phyloP scores from a whole-genome alignment of 257 asterid species.

The Solanum habrochaites region DNA sequence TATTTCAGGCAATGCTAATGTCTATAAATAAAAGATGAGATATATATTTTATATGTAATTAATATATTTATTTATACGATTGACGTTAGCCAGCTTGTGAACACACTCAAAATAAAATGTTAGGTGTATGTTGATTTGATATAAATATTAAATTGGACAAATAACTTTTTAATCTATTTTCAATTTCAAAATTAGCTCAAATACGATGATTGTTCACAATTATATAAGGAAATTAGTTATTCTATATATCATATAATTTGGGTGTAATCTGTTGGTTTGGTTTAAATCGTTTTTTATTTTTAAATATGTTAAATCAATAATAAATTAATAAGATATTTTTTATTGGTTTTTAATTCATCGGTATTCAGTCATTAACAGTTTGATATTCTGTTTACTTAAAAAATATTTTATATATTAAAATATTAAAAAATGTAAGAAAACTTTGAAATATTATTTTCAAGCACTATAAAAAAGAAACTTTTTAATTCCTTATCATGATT shows the following conservation, averaged over 20 bases:
- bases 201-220: neutral
- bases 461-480: too few relatives aligned
- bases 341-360: rapidly evolving
- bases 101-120: neutral
- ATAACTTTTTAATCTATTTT: neutral
- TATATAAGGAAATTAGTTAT: too few relatives aligned
- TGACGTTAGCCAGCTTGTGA: neutral
- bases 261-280: rapidly evolving
- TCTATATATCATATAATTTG: neutral
- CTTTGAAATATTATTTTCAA: too few relatives aligned
- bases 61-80: neutral
- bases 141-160: neutral
- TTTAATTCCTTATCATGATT: neutral
- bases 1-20: neutral
- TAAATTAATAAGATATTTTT: too few relatives aligned
- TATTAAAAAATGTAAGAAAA: too few relatives aligned
- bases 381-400: too few relatives aligned
- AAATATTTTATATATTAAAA: too few relatives aligned
- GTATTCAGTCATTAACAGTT: too few relatives aligned
- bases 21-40: neutral
- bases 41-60: neutral
- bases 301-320: too few relatives aligned
- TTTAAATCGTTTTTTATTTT: too few relatives aligned
- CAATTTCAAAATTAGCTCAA: neutral
- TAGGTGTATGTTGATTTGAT: neutral